A percentile compares a stretch with the other conserved stretches of the same genome.
Evolutionary conservation across 1,284 basidiomycete genomes (phyloP).

Genomic region (Malassezia equina): DNA sequence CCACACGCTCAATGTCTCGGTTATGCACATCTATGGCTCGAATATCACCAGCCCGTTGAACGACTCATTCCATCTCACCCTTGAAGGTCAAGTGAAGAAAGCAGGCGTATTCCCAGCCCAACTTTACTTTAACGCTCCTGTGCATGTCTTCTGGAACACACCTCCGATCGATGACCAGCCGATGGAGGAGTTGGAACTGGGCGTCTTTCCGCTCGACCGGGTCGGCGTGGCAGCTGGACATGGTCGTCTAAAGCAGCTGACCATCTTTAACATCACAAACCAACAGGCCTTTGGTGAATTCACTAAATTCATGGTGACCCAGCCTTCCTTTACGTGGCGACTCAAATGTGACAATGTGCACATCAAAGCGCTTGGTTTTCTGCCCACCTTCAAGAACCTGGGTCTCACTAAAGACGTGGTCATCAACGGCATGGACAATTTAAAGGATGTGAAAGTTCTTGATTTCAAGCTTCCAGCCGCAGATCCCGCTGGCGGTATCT

Average conservation of each 20-base stretch:
- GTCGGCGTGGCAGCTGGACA: conserved; percentile 46
- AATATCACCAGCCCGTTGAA: conserved; percentile 46
- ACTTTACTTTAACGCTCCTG: conserved; percentile 45
- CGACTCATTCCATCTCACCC: conserved; percentile 42
- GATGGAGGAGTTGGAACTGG: conserved; percentile 42
- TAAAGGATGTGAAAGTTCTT: conserved; percentile 56
- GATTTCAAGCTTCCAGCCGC: conserved; percentile 66
- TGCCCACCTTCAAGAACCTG: conserved; percentile 39
- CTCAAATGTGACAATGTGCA: conserved; percentile 56
- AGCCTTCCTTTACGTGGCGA: conserved; percentile 63
- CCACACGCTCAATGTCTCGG: conserved; percentile 45
- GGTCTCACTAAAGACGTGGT: conserved; percentile 36
- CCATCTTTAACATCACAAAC: conserved; percentile 45
- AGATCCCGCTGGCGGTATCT: conserved; percentile 60
- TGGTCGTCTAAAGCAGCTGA: conserved; percentile 47
- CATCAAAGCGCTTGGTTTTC: conserved; percentile 57
- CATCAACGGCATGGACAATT: conserved; percentile 59
- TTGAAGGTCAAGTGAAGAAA: conserved; percentile 47
- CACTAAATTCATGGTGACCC: conserved; percentile 56
- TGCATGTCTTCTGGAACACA: conserved; percentile 46
- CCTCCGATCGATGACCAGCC: conserved; percentile 25
- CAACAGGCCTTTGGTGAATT: conserved; percentile 43
- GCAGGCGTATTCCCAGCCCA: conserved; percentile 49
- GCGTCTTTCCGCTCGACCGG: conserved; percentile 33
- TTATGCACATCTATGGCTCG: conserved; percentile 41